phyloP scores from a whole-genome alignment of 768 basidiomycete genomes.

The Candolleomyces eurysporus region DNA sequence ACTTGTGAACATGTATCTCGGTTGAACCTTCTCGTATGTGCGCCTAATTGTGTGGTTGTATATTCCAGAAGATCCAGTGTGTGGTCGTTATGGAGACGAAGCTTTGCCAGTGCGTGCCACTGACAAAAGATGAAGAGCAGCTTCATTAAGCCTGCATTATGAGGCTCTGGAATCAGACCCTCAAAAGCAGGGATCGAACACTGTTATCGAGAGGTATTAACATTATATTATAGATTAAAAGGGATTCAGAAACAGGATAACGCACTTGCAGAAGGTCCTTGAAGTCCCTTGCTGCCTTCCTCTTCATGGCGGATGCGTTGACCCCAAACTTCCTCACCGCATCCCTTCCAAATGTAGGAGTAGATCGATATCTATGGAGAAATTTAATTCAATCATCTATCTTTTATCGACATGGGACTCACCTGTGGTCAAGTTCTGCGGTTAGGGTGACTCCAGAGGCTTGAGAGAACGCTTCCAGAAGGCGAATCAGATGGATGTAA shows the following conservation, averaged over 20 bases:
- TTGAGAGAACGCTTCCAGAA: slow-evolving; percentile 18
- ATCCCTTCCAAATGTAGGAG: slow-evolving; percentile 14
- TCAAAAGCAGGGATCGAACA: slow-evolving; percentile 12
- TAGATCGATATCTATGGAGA: slow-evolving; percentile 11
- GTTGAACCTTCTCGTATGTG: not conserved
- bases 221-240: too few relatives aligned
- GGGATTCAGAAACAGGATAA: too few relatives aligned
- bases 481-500: slow-evolving; percentile 32
- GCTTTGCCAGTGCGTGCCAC: slow-evolving; percentile 12
- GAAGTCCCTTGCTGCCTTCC: slow-evolving; percentile 28
- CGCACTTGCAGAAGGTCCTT: slow-evolving; percentile 37
- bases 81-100: slow-evolving; percentile 5
- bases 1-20: not conserved
- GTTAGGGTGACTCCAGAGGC: slow-evolving; percentile 15
- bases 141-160: not conserved
- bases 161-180: not conserved
- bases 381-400: not conserved
- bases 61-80: slow-evolving; percentile 3
- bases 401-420: too few relatives aligned
- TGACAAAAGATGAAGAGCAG: not conserved
- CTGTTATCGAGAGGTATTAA: not conserved
- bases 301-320: slow-evolving; percentile 23
- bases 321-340: slow-evolving; percentile 23
- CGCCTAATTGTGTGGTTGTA: not conserved
- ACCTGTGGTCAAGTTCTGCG: slow-evolving; percentile 24